Conservation (phyloP, 257 asterid species). For the Solanum neorickii region DNA sequence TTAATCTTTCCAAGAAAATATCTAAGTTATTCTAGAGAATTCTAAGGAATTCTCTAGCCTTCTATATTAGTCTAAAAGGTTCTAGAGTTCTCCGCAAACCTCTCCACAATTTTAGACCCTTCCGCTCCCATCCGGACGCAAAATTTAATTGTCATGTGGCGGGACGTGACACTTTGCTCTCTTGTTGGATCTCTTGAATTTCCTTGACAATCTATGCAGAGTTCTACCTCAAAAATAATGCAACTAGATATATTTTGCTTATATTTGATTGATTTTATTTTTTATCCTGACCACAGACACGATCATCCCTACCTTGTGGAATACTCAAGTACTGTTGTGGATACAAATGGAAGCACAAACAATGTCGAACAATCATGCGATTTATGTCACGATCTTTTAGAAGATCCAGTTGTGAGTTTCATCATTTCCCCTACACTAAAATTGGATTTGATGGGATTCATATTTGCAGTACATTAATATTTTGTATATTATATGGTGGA, state of each 20-base stretch:
- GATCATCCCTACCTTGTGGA: slow-evolving; percentile 94
- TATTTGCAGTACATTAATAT: neutral
- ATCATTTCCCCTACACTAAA: neutral
- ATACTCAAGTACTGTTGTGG: slow-evolving; percentile 53
- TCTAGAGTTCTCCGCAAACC: no score
- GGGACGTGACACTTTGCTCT: neutral
- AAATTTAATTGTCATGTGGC: no score
- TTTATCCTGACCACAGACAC: slow-evolving; percentile 40
- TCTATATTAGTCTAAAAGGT: no score
- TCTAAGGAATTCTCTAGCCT: no score
- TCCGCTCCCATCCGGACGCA: no score
- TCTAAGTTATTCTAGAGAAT: no score
- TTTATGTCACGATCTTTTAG: slow-evolving; percentile 56
- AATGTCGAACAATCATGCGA: slow-evolving; percentile 38
- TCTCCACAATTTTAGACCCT: no score
- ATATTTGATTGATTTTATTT: neutral
- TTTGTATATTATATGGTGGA: neutral
- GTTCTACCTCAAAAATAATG: neutral
- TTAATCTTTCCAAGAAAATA: no score
- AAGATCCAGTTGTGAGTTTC: slow-evolving; percentile 64
- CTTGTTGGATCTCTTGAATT: neutral
- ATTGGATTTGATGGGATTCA: neutral
- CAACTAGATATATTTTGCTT: neutral
- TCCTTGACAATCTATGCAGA: neutral
- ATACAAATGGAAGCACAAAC: slow-evolving; percentile 32